Conservation (phyloP, 2,329 filamentous ascomycete genomes). For the Talaromyces sp. region DNA sequence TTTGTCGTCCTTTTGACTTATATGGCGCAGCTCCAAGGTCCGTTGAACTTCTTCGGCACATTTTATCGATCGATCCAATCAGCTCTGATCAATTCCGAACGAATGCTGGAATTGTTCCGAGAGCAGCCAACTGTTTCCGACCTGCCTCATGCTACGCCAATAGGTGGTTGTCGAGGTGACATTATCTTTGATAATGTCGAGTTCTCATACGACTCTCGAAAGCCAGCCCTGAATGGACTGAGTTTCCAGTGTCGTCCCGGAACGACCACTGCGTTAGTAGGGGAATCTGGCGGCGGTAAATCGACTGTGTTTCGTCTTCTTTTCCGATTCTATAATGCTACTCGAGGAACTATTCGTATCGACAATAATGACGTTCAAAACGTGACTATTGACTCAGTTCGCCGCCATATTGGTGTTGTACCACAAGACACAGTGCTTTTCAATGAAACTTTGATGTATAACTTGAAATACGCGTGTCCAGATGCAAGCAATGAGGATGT, state of each 20-base stretch:
- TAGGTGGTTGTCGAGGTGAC: constrained; percentile 69
- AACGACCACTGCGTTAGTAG: constrained; percentile 91
- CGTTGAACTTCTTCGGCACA: constrained; percentile 83
- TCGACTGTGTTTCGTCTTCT: constrained; percentile 93
- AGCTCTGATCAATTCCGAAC: constrained; percentile 94
- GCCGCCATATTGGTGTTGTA: constrained; percentile 87
- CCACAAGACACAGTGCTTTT: constrained; percentile 95
- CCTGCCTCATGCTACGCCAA: constrained; percentile 55
- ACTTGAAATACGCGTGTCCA: constrained; percentile 83
- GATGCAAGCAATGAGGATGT: constrained; percentile 75
- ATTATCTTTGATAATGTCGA: constrained; percentile 84
- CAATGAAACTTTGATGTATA: constrained; percentile 94
- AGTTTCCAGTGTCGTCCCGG: constrained; percentile 82
- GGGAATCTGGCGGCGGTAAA: constrained; percentile 94
- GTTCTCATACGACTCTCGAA: constrained; percentile 84
- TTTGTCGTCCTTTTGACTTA: constrained; percentile 72
- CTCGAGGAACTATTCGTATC: constrained; percentile 72
- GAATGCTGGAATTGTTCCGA: constrained; percentile 92
- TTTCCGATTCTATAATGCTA: constrained; percentile 91
- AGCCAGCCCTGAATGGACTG: constrained; percentile 76
- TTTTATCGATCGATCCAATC: constrained; percentile 96
- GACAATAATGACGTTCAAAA: constrained; percentile 81
- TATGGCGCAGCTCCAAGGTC: constrained; percentile 72
- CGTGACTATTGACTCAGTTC: constrained; percentile 87
- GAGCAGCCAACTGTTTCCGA: constrained; percentile 90